Evolutionary conservation across 169 alveolate species (phyloP).

Genomic region (Cryptosporidium tyzzeri): DNA sequence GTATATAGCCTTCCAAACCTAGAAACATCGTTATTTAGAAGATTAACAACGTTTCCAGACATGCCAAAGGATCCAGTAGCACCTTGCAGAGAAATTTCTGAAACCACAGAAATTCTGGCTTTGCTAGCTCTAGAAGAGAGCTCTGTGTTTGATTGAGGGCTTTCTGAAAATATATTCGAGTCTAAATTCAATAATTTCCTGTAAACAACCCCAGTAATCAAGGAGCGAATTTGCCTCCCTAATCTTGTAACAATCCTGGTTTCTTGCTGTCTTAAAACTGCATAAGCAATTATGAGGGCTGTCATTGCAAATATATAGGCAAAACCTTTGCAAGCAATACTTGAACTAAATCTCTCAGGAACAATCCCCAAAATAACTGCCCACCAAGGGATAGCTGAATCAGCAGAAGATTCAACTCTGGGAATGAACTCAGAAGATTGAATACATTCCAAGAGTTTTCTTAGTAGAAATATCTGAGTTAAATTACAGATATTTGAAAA

Average conservation of each 20-base stretch:
- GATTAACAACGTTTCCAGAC: constrained; percentile 57
- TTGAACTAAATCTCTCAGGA: constrained; percentile 29
- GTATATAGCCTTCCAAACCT: constrained; percentile 44
- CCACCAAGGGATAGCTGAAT: constrained; percentile 22
- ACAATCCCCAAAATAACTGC: constrained; percentile 26
- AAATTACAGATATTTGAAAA: constrained; percentile 17
- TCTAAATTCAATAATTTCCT: constrained; percentile 38
- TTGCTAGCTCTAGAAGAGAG: not conserved
- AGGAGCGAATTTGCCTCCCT: constrained; percentile 41
- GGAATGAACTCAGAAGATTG: constrained; percentile 8
- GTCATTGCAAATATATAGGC: constrained; percentile 31
- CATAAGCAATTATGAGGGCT: not conserved
- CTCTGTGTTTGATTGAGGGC: constrained; percentile 1
- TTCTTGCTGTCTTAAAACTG: constrained; percentile 51
- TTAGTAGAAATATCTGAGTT: constrained; percentile 14
- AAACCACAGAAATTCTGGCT: constrained; percentile 34
- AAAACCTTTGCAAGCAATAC: constrained; percentile 24
- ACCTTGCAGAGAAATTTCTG: constrained; percentile 10
- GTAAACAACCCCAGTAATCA: constrained; percentile 49
- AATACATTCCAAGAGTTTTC: constrained; percentile 14
- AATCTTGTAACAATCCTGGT: constrained; percentile 43
- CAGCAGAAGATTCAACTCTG: not conserved
- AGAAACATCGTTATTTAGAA: constrained; percentile 54
- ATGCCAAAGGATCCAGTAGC: constrained; percentile 39
- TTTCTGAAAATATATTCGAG: constrained; percentile 34